Evolutionary conservation across 345 rosid species (phyloP).

Genomic region (Euphorbia pulcherrima): DNA sequence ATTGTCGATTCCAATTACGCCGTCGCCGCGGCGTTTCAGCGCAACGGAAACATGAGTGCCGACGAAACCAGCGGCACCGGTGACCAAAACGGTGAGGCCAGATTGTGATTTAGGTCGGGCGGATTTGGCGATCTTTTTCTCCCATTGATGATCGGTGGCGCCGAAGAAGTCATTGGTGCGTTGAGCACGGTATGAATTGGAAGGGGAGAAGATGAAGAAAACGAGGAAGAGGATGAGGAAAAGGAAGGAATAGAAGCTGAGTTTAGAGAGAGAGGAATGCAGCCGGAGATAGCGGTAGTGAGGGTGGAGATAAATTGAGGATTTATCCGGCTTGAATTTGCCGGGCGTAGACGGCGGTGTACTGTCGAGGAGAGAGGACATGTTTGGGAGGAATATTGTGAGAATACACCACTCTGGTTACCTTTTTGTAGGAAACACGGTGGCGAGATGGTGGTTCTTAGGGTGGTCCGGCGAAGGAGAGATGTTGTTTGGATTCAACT

Average conservation of each 20-base stretch:
- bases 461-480: background rate
- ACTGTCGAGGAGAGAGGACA: slow-evolving; percentile 59
- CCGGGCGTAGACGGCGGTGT: slow-evolving; percentile 59
- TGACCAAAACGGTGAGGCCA: slow-evolving; percentile 57
- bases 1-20: slow-evolving; percentile 69
- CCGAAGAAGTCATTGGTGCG: slow-evolving; percentile 30
- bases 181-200: slow-evolving; percentile 30
- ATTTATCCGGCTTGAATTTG: slow-evolving; percentile 59
- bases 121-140: slow-evolving; percentile 47
- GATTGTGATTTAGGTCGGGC: slow-evolving; percentile 34
- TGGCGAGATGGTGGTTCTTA: background rate
- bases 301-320: slow-evolving; percentile 25
- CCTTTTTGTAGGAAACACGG: background rate
- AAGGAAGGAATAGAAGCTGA: slow-evolving; percentile 44
- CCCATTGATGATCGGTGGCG: slow-evolving; percentile 44
- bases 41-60: slow-evolving; percentile 61
- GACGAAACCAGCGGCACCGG: slow-evolving; percentile 81
- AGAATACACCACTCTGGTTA: background rate
- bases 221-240: slow-evolving; percentile 46
- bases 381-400: slow-evolving; percentile 13
- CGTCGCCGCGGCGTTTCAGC: slow-evolving; percentile 62
- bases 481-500: background rate
- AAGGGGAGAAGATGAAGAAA: slow-evolving; percentile 25
- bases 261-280: slow-evolving; percentile 43
- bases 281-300: slow-evolving; percentile 34